Evolutionary conservation across 1,284 basidiomycete genomes (phyloP).

Genomic region (Rhodotorula sp.): DNA sequence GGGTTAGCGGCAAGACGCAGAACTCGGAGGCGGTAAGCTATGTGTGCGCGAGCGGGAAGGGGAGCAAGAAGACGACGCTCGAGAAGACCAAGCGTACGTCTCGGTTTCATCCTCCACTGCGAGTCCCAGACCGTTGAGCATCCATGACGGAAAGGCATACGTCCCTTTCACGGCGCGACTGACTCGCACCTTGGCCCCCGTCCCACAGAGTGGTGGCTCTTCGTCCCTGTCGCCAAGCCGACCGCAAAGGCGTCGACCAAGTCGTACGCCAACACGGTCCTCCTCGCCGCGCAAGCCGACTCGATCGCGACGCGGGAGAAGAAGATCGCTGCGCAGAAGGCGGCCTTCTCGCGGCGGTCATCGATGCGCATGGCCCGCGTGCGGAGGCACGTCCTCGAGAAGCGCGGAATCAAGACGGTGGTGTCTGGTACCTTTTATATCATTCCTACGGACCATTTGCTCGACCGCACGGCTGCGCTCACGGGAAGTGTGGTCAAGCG

Average conservation of each 20-base stretch:
- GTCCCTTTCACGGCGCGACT: neutral
- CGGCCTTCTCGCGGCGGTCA: slow-evolving; percentile 18
- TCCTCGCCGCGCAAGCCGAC: slow-evolving; percentile 38
- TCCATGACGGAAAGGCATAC: no score
- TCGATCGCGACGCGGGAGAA: slow-evolving; percentile 35
- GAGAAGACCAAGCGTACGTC: slow-evolving; percentile 37
- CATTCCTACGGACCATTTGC: slow-evolving; percentile 26
- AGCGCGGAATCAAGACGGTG: slow-evolving; percentile 25
- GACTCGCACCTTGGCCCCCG: neutral
- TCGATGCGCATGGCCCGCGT: slow-evolving; percentile 1
- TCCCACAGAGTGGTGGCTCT: slow-evolving; percentile 25
- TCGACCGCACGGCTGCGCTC: slow-evolving; percentile 24
- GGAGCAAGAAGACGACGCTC: slow-evolving; percentile 28
- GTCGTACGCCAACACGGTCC: slow-evolving; percentile 21
- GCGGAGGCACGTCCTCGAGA: slow-evolving; percentile 14
- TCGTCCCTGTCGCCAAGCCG: slow-evolving; percentile 29
- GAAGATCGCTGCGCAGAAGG: slow-evolving; percentile 34
- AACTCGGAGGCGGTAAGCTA: slow-evolving; percentile 32
- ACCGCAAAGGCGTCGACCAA: neutral
- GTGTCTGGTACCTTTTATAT: slow-evolving; percentile 26
- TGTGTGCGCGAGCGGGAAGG: slow-evolving; percentile 29
- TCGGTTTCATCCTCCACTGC: no score
- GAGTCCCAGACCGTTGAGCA: no score
- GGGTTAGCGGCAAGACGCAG: slow-evolving; percentile 9
- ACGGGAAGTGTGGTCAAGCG: slow-evolving; percentile 20